A percentile compares a stretch with the other conserved stretches of the same genome.
These are phyloP conservation scores for Mesostigma viride DNA, from an alignment of 139 green algal genomes.

Conservation along the genomic window DNA sequence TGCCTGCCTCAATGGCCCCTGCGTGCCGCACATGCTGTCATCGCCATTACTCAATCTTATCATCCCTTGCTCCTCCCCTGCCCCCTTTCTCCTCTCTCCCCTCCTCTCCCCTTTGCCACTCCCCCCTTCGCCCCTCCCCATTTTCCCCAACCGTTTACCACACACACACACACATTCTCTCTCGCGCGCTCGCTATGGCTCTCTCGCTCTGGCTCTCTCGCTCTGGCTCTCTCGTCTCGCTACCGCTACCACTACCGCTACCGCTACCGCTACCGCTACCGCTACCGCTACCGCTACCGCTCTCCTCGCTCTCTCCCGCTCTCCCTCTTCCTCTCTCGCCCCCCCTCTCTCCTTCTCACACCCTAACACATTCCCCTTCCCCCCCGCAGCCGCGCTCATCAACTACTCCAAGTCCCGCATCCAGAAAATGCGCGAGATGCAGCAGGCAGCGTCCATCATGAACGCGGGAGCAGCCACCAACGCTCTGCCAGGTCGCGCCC, in stretches of 20 bases:
- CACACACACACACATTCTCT: constrained; percentile 7
- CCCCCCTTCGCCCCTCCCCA: not conserved
- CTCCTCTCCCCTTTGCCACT: no score
- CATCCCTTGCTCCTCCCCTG: constrained; percentile 9
- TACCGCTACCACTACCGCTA: not conserved
- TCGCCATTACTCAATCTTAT: constrained; percentile 4
- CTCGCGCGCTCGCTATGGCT: not conserved
- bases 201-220: constrained; percentile 4
- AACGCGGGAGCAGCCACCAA: no score
- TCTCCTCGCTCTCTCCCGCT: not conserved
- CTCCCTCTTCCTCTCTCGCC: not conserved
- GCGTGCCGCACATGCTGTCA: not conserved
- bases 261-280: constrained; percentile 1
- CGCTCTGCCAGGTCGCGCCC: no score
- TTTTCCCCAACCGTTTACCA: not conserved
- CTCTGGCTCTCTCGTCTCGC: constrained; percentile 11
- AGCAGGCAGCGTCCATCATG: no score
- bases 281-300: not conserved
- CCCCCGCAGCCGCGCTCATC: no score
- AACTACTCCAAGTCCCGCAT: no score
- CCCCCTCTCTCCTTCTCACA: not conserved
- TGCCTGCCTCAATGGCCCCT: no score
- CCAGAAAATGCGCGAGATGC: no score
- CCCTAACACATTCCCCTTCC: no score
- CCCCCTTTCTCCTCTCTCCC: constrained; percentile 7